Conservation (phyloP, 2,329 filamentous ascomycete genomes). For the Pezicula carpinea region DNA sequence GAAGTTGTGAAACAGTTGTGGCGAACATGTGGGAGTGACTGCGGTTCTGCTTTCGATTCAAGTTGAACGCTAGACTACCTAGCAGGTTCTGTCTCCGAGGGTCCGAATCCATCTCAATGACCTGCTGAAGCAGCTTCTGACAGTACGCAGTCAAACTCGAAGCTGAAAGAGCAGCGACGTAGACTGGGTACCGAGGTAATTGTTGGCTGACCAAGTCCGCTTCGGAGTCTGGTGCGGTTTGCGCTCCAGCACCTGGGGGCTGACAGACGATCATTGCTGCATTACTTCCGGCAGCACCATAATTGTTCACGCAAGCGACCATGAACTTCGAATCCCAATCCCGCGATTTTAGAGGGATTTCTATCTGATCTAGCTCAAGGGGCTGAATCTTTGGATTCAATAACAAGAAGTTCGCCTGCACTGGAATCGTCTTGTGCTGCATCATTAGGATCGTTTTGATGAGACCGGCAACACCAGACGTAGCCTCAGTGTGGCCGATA, state of each 20-base stretch:
- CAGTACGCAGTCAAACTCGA: too few species aligned
- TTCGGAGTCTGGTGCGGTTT: background rate
- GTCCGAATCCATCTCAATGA: too few species aligned
- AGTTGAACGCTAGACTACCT: too few species aligned
- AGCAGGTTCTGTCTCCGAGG: too few species aligned
- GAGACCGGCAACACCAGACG: conserved; percentile 36
- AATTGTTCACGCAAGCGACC: conserved; percentile 16
- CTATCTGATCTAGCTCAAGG: too few species aligned
- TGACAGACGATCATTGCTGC: conserved; percentile 11
- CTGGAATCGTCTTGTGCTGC: conserved; percentile 17
- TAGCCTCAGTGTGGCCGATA: conserved; percentile 40
- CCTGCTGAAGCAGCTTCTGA: too few species aligned
- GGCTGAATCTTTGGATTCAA: conserved; percentile 26
- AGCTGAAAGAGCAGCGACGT: too few species aligned
- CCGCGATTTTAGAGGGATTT: background rate
- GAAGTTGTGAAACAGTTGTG: background rate
- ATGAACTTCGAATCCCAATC: background rate
- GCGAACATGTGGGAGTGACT: background rate
- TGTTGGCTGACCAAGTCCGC: too few species aligned
- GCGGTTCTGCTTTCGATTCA: background rate
- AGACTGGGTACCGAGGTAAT: too few species aligned
- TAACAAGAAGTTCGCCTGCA: conserved; percentile 22
- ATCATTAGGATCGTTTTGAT: conserved; percentile 39
- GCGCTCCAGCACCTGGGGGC: background rate
- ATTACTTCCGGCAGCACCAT: conserved; percentile 19